These are phyloP conservation scores for Aspergillus sp. DNA, from an alignment of 2,329 filamentous ascomycete genomes.

Conservation along the genomic window DNA sequence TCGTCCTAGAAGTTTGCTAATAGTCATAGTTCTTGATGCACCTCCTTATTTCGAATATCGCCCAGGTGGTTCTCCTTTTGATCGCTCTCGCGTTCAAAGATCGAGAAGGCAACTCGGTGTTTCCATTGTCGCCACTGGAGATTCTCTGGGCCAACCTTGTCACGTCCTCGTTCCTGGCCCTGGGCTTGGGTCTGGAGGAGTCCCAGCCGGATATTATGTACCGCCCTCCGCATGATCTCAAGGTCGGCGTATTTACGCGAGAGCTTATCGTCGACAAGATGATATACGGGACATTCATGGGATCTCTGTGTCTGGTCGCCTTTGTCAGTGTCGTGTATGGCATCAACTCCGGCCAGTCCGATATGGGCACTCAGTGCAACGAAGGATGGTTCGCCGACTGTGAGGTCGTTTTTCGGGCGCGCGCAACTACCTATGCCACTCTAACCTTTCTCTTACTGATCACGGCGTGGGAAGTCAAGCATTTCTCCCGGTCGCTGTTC, in stretches of 20 bases:
- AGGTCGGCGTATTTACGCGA: conserved; percentile 40
- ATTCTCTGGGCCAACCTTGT: conserved; percentile 93
- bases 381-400: conserved; percentile 47
- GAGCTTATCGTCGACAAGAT: conserved; percentile 42
- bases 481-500: conserved; percentile 73
- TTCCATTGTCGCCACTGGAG: conserved; percentile 78
- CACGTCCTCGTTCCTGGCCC: conserved; percentile 80
- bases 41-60: conserved; percentile 75
- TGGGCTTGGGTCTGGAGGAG: conserved; percentile 77
- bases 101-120: conserved; percentile 66
- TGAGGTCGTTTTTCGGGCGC: conserved; percentile 61
- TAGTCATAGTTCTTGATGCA: conserved; percentile 65
- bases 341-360: conserved; percentile 36
- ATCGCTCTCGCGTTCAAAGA: conserved; percentile 81
- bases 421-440: conserved; percentile 70
- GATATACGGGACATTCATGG: conserved; percentile 46
- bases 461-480: conserved; percentile 74
- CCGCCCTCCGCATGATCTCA: conserved; percentile 68
- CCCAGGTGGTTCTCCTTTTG: conserved; percentile 76
- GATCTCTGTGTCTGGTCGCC: conserved; percentile 40
- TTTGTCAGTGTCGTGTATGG: conserved; percentile 41
- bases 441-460: conserved; percentile 73
- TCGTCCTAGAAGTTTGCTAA: conserved; percentile 27
- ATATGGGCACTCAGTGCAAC: conserved; percentile 58
- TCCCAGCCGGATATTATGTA: conserved; percentile 74